A percentile compares a stretch with the other conserved stretches of the same genome.
Evolutionary conservation across 2,329 filamentous ascomycete genomes (phyloP).

Genomic region (Colletotrichum tropicicola): DNA sequence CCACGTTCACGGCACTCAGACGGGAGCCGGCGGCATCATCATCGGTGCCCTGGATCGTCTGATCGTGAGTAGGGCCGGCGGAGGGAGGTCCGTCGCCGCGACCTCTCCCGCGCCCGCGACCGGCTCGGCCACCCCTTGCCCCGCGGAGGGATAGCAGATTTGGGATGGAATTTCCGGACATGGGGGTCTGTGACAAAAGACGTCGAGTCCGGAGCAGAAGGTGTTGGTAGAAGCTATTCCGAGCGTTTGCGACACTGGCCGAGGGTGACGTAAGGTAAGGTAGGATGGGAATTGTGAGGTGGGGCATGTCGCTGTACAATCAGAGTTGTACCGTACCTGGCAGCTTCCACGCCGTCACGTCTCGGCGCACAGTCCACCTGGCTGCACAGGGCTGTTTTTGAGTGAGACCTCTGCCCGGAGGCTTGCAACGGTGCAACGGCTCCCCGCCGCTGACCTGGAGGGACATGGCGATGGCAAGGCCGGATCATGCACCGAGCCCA

Average conservation of each 20-base stretch:
- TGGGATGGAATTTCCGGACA: constrained; percentile 80
- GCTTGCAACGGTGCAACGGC: not conserved
- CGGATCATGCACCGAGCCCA: too few relatives aligned
- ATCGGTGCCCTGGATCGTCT: constrained; percentile 87
- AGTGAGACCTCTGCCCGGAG: not conserved
- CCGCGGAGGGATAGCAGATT: constrained; percentile 73
- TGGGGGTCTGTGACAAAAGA: constrained; percentile 50
- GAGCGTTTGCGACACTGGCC: not conserved
- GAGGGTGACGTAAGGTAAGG: constrained; percentile 4
- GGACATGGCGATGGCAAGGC: too few relatives aligned
- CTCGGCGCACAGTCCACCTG: too few relatives aligned
- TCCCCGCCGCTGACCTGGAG: too few relatives aligned
- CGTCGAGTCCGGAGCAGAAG: too few relatives aligned
- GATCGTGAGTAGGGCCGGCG: constrained; percentile 65
- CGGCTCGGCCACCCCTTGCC: constrained; percentile 49
- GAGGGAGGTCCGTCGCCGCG: constrained; percentile 33
- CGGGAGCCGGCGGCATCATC: constrained; percentile 90
- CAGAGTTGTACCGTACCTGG: too few relatives aligned
- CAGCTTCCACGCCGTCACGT: too few relatives aligned
- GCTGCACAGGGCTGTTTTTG: too few relatives aligned
- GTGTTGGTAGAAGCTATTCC: not conserved
- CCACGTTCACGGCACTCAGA: constrained; percentile 85
- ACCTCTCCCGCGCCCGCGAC: constrained; percentile 45
- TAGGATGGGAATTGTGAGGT: constrained; percentile 2
- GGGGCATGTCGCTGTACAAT: constrained; percentile 2